phyloP scores from a whole-genome alignment of 176 grass and related monocot genomes.

The Typha latifolia region DNA sequence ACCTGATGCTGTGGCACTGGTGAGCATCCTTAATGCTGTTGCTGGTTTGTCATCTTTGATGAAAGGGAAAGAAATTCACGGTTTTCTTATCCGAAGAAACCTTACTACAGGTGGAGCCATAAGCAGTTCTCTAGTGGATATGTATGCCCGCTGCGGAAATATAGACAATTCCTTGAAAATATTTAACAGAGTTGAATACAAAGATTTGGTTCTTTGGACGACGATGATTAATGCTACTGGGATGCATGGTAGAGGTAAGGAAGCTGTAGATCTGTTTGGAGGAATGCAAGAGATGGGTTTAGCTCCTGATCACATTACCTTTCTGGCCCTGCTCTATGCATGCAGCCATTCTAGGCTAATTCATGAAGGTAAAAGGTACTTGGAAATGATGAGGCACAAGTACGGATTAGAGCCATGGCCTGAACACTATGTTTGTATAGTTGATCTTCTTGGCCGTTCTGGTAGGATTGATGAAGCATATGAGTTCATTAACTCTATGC shows the following conservation, averaged over 20 bases:
- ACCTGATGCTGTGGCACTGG: conserved; percentile 61
- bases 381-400: conserved; percentile 49
- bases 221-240: conserved; percentile 65
- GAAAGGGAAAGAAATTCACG: conserved; percentile 89
- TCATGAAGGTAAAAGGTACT: conserved; percentile 45
- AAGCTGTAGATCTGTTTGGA: conserved; percentile 52
- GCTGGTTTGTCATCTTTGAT: conserved; percentile 43
- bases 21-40: conserved; percentile 49
- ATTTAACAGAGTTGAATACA: conserved; percentile 27
- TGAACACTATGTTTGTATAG: conserved; percentile 63
- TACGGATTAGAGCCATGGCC: conserved; percentile 70
- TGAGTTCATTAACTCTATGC: conserved; percentile 60
- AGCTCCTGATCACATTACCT: conserved; percentile 63
- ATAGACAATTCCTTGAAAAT: conserved; percentile 38
- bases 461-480: conserved; percentile 54
- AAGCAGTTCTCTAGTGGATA: conserved; percentile 60
- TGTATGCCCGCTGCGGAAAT: conserved; percentile 80
- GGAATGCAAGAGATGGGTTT: conserved; percentile 46
- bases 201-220: conserved; percentile 75
- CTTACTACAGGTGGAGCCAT: conserved; percentile 35
- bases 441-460: conserved; percentile 76
- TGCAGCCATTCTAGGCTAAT: conserved; percentile 80
- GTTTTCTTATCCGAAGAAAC: conserved; percentile 53
- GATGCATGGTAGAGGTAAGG: conserved; percentile 64
- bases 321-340: conserved; percentile 64